Evolutionary conservation across 2,329 filamentous ascomycete species (phyloP), one percentile per base, ranked within the genome.

Genomic region (Emergomyces orientalis): DNA sequence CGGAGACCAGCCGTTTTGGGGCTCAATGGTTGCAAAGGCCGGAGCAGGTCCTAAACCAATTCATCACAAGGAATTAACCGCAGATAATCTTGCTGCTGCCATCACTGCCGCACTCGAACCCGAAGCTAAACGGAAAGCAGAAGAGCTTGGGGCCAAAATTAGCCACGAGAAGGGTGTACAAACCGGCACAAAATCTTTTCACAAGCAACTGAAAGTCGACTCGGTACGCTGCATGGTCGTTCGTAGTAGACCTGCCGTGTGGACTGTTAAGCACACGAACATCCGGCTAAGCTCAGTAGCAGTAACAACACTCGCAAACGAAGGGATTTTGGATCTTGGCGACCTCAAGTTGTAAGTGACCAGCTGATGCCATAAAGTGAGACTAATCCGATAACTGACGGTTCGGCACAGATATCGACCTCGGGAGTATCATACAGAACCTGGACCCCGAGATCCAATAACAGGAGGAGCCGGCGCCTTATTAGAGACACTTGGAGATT

Each of bases 1-100:
- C 70, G 89, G 89, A 1, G 89, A 93, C 68, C 89, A 93, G 72
- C 87, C 87, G 0, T 93, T 92, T 70, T 92, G 89, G 89, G 89
- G 89, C 8, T 81, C 86, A 11, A 91, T 92, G 82, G 84, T 91
- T 47, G 82, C 86, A 0, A 82, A 80, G 63, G 88, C 89, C 7
- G 87, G 88, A 11, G 89, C 89, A 6, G 89, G 89, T 0, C 88
- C 89, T 0, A 75, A 80, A 0, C 88, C 89, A 0, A 85, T 91
- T 58, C 86, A 86, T 0, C 84, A 88, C 71, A 88, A 88, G 67
- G 78, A 85, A 37, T 75, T 92, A 45, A 90, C 84, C 0, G 80
- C 82, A 0, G 84, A 87, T 32, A 86, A 84, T 14, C 78, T 93
- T 7, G 86, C 86, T 0, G 81, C 81, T 30, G 85, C 87, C 0